A percentile compares a stretch with the other conserved stretches of the same genome.
phyloP scores from a whole-genome alignment of 2,329 filamentous ascomycete genomes.

The Drechslerella coelobrocha region DNA sequence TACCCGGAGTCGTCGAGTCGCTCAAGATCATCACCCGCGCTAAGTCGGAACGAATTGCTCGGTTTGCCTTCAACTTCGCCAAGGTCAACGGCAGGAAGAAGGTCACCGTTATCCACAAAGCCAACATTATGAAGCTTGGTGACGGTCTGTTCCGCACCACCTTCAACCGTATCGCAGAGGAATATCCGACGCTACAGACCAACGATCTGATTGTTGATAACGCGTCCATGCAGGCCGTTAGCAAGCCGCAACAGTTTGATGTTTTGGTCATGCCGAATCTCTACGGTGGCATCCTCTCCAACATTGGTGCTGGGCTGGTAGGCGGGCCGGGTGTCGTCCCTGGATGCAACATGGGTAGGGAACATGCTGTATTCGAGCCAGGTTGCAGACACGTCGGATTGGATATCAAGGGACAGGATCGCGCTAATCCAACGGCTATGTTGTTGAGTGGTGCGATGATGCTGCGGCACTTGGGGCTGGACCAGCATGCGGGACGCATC shows the following conservation, averaged over 20 bases:
- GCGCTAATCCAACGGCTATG: conserved; percentile 96
- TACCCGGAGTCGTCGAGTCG: conserved; percentile 94
- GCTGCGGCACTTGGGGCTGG: conserved; percentile 92
- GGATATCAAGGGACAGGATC: conserved; percentile 99
- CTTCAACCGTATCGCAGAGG: conserved; percentile 89
- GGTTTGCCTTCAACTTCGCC: conserved; percentile 97
- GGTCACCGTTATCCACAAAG: conserved; percentile 99
- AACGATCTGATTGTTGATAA: conserved; percentile 99
- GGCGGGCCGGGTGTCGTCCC: conserved; percentile 96
- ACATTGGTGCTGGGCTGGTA: conserved; percentile 96
- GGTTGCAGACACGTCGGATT: conserved; percentile 99
- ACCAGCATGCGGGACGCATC: conserved; percentile 91
- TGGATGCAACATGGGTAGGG: conserved; percentile 98
- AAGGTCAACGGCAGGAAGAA: conserved; percentile 99
- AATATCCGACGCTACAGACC: conserved; percentile 92
- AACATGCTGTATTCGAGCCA: conserved; percentile 97
- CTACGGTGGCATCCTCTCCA: conserved; percentile 98
- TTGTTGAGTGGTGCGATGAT: conserved; percentile 97
- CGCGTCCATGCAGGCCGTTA: conserved; percentile 98
- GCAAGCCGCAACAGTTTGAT: conserved; percentile 95
- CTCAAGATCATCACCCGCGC: conserved; percentile 99
- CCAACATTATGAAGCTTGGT: conserved; percentile 99
- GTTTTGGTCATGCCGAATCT: conserved; percentile 99
- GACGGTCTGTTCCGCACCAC: conserved; percentile 98
- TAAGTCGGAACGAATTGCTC: conserved; percentile 98